phyloP scores from a whole-genome alignment of 2,329 filamentous ascomycete genomes.

The Ambrosiella cleistominuta region DNA sequence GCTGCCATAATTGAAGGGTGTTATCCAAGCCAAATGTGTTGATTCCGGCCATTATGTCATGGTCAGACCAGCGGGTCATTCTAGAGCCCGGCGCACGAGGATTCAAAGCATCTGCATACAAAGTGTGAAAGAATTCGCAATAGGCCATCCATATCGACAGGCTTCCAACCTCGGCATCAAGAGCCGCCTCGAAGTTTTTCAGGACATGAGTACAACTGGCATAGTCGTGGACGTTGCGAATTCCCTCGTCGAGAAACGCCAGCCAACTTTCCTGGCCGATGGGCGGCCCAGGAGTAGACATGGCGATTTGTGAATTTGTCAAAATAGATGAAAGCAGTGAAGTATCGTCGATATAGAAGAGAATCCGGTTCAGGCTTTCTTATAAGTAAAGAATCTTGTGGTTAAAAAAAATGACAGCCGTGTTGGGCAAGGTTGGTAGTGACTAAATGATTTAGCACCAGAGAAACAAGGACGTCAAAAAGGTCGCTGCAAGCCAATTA shows the following conservation, averaged over 20 bases:
- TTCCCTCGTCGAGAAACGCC: constrained; percentile 58
- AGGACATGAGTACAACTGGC: constrained; percentile 38
- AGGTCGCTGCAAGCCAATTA: too few relatives aligned
- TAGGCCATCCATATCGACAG: constrained; percentile 60
- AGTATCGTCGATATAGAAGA: too few relatives aligned
- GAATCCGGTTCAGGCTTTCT: too few relatives aligned
- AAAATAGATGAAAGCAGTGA: too few relatives aligned
- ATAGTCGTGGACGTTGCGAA: constrained; percentile 38
- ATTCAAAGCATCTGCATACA: constrained; percentile 29
- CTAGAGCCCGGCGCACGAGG: constrained; percentile 7
- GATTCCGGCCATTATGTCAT: constrained; percentile 50
- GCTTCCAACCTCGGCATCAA: constrained; percentile 54
- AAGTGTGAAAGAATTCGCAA: constrained; percentile 58
- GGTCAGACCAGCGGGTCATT: constrained; percentile 33
- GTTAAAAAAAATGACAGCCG: too few relatives aligned
- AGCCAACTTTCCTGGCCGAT: constrained; percentile 64
- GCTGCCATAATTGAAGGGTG: constrained; percentile 51
- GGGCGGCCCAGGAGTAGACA: constrained; percentile 30
- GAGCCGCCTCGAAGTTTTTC: constrained; percentile 54
- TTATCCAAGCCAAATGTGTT: constrained; percentile 54
- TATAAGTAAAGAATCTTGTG: too few relatives aligned
- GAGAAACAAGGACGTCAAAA: too few relatives aligned
- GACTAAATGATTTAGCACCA: too few relatives aligned
- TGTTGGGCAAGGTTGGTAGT: too few relatives aligned
- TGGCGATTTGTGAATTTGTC: background rate